Evolutionary conservation across 352 stramenopile genomes (phyloP).

Genomic region (Halophytophthora batemanensis): DNA sequence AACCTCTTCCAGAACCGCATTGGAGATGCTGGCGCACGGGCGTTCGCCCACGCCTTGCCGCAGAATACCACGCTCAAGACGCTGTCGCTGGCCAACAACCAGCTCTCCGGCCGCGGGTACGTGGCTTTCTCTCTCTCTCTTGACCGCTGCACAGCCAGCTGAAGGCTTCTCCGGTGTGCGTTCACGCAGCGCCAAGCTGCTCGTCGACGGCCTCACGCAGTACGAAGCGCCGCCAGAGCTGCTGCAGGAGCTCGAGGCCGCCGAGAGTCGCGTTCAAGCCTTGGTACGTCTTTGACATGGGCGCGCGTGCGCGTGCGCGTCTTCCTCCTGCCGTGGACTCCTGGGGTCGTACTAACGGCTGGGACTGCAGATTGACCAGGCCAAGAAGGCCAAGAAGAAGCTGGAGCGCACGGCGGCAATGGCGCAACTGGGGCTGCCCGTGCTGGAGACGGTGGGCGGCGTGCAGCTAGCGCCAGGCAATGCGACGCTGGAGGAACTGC

Average conservation of each 20-base stretch:
- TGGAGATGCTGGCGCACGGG: slow-evolving; percentile 46
- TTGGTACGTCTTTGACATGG: slow-evolving; percentile 34
- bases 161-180: too few species aligned
- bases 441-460: slow-evolving; percentile 52
- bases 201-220: slow-evolving; percentile 43
- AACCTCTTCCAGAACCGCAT: slow-evolving; percentile 74
- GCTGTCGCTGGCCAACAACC: slow-evolving; percentile 66
- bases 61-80: slow-evolving; percentile 56
- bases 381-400: slow-evolving; percentile 85
- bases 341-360: too few species aligned
- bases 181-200: slow-evolving; percentile 23
- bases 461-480: slow-evolving; percentile 61
- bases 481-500: slow-evolving; percentile 48
- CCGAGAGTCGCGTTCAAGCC: slow-evolving; percentile 64
- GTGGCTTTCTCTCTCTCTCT: not conserved
- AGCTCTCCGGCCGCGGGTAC: slow-evolving; percentile 46
- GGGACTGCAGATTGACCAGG: slow-evolving; percentile 49
- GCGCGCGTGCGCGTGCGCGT: too few species aligned
- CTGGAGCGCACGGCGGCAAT: slow-evolving; percentile 52
- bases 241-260: slow-evolving; percentile 49
- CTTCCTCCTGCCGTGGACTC: too few species aligned
- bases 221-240: slow-evolving; percentile 53
- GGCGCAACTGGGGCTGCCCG: slow-evolving; percentile 49
- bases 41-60: slow-evolving; percentile 52
- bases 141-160: too few species aligned